Conservation (phyloP, 352 stramenopile genomes). For the Stramenopiles sp. region DNA sequence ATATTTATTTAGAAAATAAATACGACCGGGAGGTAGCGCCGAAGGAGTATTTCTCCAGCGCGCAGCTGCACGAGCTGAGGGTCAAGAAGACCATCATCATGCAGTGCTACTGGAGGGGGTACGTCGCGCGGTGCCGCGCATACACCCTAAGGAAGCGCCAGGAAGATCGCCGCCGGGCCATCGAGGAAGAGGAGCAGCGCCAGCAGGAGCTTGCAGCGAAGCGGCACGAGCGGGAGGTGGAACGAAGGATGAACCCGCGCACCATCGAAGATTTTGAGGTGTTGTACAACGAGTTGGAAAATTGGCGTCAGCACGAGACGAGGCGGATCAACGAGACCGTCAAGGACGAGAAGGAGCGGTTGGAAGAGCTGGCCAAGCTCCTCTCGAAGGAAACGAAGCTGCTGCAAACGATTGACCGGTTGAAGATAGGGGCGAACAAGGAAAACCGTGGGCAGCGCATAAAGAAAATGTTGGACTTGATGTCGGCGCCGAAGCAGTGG, state of each 20-base stretch:
- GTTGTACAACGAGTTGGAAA: constrained; percentile 75
- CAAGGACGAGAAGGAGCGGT: constrained; percentile 20
- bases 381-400: constrained; percentile 55
- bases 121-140: constrained; percentile 29
- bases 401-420: constrained; percentile 57
- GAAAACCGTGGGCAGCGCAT: constrained; percentile 55
- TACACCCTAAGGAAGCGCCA: constrained; percentile 14
- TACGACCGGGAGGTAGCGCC: constrained; percentile 38
- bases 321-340: constrained; percentile 31
- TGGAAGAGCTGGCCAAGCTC: constrained; percentile 34
- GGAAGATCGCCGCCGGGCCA: constrained; percentile 17
- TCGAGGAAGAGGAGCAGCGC: constrained; percentile 30
- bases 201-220: constrained; percentile 33
- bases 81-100: constrained; percentile 49
- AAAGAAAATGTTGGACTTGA: constrained; percentile 57
- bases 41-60: constrained; percentile 63
- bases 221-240: constrained; percentile 43
- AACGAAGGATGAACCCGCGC: constrained; percentile 62
- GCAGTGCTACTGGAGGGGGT: constrained; percentile 64
- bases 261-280: constrained; percentile 56
- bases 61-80: constrained; percentile 50
- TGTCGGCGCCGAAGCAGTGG: constrained; percentile 67
- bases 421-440: constrained; percentile 54
- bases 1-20: constrained; percentile 38
- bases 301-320: constrained; percentile 61